Base-by-base conservation (phyloP, 139 green algal species). In the Auxenochlorella protothecoides region DNA sequence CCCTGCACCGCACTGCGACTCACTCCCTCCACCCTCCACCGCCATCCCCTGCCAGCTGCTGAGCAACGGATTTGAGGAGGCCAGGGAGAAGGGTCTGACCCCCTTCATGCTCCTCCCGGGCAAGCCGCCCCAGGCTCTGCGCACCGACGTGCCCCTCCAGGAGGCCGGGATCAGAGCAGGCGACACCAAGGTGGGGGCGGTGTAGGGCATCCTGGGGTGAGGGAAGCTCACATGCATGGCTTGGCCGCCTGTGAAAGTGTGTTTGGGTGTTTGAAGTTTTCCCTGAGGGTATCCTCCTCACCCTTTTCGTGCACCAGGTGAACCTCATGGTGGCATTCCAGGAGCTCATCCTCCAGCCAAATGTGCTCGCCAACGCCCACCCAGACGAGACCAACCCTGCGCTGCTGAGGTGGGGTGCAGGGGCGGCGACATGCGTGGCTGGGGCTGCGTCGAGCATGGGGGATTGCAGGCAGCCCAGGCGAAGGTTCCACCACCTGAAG, bases 91-190 rank as follows among this genome's bases (percentile, higher is more conserved):
- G 13, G 56, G 52, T 3, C 16, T 16, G 53, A 27, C n/a, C 8
- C 68, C 68, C 3, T 8, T 79, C 13, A 11, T 79, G 13, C 70
- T 79, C 54, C 59, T 79, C 54, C 75, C 75, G 2, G 75, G 63
- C 11, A 53, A 59, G 5, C 75, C 69, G 27, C 75, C 75, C 3
- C 5, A 44, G 27, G 3, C 44, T 27, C 60, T 79, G 54, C 55
- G 69, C 5, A 53, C 68, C 55, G 68, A 79, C 9, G 15, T 51
- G 7, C 69, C 74, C 6, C 65, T 79, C 16, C 7, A 51, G 8
- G 54, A 62, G 3, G 59, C 63, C 0, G 75, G 69, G 7, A 66
- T 79, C 2, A 68, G 69, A 59, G 56, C 27, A 5, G 72, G 72
- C 0, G n/a, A 72, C 12, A 72, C 70, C 65, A 69, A 77, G 66